A percentile compares a stretch with the other conserved stretches of the same genome.
phyloP scores from a whole-genome alignment of 164 flowering plant species.

The Houttuynia cordata region DNA sequence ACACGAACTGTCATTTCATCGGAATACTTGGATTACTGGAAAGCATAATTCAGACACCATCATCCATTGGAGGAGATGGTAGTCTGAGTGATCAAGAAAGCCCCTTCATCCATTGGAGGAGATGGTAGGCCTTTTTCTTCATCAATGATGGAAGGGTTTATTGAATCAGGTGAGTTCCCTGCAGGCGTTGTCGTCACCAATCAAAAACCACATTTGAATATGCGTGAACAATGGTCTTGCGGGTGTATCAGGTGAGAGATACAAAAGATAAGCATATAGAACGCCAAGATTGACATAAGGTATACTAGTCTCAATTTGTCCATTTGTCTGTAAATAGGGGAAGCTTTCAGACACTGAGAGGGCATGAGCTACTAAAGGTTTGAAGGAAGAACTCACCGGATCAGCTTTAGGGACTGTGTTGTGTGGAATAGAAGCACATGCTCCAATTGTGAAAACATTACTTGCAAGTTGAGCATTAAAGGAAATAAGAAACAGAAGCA shows the following conservation, averaged over 20 bases:
- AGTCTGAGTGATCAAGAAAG: conserved; percentile 45
- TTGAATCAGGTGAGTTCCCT: conserved; percentile 21
- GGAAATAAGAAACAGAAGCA: no score
- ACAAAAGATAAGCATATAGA: conserved; percentile 66
- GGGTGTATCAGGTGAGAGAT: conserved; percentile 86
- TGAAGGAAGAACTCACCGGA: conserved; percentile 26
- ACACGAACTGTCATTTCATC: conserved; percentile 31
- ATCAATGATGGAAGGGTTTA: conserved; percentile 41
- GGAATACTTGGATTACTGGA: conserved; percentile 31
- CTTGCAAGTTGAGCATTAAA: conserved; percentile 63
- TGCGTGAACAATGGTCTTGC: no score
- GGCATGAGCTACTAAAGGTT: not conserved
- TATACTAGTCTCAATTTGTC: conserved; percentile 49
- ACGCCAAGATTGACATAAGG: conserved; percentile 71
- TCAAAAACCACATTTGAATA: no score
- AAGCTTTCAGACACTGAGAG: not conserved
- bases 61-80: conserved; percentile 50
- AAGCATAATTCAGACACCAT: not conserved
- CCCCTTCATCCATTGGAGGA: conserved; percentile 82
- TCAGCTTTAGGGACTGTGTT: conserved; percentile 82
- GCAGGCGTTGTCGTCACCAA: no score
- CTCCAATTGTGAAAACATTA: conserved; percentile 65
- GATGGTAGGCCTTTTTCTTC: conserved; percentile 56
- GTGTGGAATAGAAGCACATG: conserved; percentile 88
- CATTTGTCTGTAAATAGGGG: conserved; percentile 57